These are phyloP conservation scores for Chlamydomonas reinhardtii DNA, from an alignment of 163 green algal species.

Conservation along the genomic window DNA sequence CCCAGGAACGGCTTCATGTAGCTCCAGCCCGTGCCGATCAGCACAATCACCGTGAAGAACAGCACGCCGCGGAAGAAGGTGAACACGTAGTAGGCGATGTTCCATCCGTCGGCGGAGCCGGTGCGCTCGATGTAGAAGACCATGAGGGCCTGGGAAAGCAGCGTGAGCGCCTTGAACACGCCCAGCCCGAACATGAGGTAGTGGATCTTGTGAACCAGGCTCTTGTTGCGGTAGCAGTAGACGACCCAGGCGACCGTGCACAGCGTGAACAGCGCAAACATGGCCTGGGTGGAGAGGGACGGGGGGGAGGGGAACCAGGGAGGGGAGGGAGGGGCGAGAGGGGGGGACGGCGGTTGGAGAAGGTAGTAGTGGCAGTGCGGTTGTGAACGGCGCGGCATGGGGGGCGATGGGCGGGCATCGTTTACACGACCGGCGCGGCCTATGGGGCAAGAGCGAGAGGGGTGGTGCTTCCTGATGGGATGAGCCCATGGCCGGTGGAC, in stretches of 20 bases:
- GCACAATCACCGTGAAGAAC: slow-evolving; percentile 95
- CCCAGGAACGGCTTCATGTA: slow-evolving; percentile 93
- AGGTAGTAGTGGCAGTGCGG: too few species aligned
- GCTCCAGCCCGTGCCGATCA: slow-evolving; percentile 95
- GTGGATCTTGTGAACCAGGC: slow-evolving; percentile 85
- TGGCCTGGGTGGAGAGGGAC: slow-evolving; percentile 67
- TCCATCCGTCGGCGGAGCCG: slow-evolving; percentile 92
- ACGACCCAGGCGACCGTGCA: slow-evolving; percentile 69
- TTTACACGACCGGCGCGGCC: too few species aligned
- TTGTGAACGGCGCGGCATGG: background rate
- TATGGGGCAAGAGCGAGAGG: too few species aligned
- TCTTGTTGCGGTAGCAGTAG: slow-evolving; percentile 63
- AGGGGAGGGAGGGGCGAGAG: background rate
- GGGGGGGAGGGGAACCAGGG: background rate
- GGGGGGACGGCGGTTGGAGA: background rate
- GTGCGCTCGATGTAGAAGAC: slow-evolving; percentile 85
- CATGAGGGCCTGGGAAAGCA: slow-evolving; percentile 89
- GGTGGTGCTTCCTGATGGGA: too few species aligned
- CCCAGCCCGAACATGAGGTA: slow-evolving; percentile 92
- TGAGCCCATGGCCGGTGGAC: too few species aligned
- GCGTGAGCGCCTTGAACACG: slow-evolving; percentile 88
- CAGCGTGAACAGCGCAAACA: slow-evolving; percentile 82
- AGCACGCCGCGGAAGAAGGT: slow-evolving; percentile 91
- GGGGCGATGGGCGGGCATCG: too few species aligned
- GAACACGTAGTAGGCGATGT: slow-evolving; percentile 97